Base-by-base conservation (phyloP, 2,329 filamentous ascomycete species). In the Paracoccidioides lutzii region DNA sequence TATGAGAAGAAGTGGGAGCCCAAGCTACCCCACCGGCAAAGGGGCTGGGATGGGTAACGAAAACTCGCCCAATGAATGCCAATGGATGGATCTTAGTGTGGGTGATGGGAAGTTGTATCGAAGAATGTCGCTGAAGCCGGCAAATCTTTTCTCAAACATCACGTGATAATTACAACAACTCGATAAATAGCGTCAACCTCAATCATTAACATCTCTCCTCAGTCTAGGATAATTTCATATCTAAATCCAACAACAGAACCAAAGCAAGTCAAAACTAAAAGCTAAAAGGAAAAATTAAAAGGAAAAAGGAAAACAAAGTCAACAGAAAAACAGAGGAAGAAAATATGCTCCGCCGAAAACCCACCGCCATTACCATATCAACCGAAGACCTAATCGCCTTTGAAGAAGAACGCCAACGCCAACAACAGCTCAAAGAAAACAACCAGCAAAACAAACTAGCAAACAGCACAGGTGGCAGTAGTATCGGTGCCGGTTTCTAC, bases 321-420 rank as follows among this genome's bases (percentile, higher is more conserved):
- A 38, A 22, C 22, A 42, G 5, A 42, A 12, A 42, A 5, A n/a
- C 2, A 42, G 5, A 42, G 22, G 37, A 22, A 35, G 7, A 15
- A 7, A 38, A 32, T 30, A 77, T 78, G 75, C 73, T 78, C 56
- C 75, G 75, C 59, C 73, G 75, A 58, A 75, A 76, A 59, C 75
- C 75, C 33, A 78, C 75, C 28, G 72, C 74, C n/a, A 73, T 78
- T 46, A 72, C 74, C 45, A 67, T 78, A 28, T 76, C 75, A 0
- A 66, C 70, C 3, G 75, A 77, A 65, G 75, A 78, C 59, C 64
- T 78, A 32, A 64, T 69, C 14, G 62, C 70, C n/a, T 76, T 76
- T 56, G 74, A 76, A 64, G 72, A 77, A 58, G 56, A 65, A 15
- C 69, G 67, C 52, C 59, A 67, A 12, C 69, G 65, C 58, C 56